Percentiles rank a stretch among this genome's conserved stretches.
Evolutionary conservation across 2,329 filamentous ascomycete genomes (phyloP).

Genomic region (Leptographium wingfieldii): DNA sequence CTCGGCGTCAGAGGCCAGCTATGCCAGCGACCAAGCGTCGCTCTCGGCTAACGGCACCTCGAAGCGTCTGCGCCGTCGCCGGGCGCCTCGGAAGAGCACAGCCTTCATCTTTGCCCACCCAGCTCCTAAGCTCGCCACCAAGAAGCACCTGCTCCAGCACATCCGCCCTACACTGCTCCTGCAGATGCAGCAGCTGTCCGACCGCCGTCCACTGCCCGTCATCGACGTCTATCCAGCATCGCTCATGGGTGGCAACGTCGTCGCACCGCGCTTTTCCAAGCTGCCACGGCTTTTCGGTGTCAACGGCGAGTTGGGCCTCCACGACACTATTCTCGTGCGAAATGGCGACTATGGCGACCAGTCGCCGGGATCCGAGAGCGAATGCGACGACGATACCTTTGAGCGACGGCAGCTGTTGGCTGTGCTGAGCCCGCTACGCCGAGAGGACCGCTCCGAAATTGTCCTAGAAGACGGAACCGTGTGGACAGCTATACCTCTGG

Average conservation of each 20-base stretch:
- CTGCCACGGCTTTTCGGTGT: conserved; percentile 51
- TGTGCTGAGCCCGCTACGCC: conserved; percentile 50
- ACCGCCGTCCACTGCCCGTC: conserved; percentile 50
- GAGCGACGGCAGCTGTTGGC: conserved; percentile 44
- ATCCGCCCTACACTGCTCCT: conserved; percentile 56
- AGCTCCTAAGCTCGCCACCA: conserved; percentile 41
- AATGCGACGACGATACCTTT: conserved; percentile 31
- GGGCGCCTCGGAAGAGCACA: conserved; percentile 41
- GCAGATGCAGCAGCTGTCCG: conserved; percentile 56
- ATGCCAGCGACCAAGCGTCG: conserved; percentile 23
- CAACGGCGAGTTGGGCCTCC: conserved; percentile 48
- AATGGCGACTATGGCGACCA: conserved; percentile 51
- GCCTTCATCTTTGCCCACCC: conserved; percentile 57
- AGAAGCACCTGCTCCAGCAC: conserved; percentile 54
- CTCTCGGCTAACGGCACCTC: conserved; percentile 23
- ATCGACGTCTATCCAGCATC: conserved; percentile 63
- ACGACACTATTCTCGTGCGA: conserved; percentile 59
- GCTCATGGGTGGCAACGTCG: conserved; percentile 40
- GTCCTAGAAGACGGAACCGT: conserved; percentile 50
- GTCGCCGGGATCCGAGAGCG: conserved; percentile 21
- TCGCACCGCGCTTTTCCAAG: conserved; percentile 45
- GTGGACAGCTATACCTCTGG: conserved; percentile 41
- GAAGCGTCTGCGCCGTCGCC: conserved; percentile 22
- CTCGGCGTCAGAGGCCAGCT: conserved; percentile 33
- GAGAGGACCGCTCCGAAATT: conserved; percentile 48